Conservation (phyloP, 2,329 filamentous ascomycete genomes). For the Dothistroma pini region DNA sequence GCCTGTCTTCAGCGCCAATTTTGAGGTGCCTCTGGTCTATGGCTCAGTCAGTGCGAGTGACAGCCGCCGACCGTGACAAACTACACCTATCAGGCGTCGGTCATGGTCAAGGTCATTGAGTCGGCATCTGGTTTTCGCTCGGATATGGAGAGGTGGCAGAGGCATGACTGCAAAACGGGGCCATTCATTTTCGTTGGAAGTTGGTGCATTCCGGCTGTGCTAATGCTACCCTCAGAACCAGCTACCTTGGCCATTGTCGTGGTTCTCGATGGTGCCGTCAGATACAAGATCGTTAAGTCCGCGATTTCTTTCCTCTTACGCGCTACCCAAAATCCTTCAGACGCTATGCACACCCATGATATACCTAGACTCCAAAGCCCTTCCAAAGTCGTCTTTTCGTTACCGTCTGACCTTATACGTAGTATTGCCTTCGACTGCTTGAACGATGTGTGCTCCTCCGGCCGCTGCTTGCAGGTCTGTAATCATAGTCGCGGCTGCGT, state of each 20-base stretch:
- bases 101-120: no score
- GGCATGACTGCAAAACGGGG: background rate
- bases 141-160: background rate
- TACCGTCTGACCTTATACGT: slow-evolving; percentile 22
- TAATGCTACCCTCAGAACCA: background rate
- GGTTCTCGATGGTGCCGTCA: background rate
- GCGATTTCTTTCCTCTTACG: background rate
- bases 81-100: no score
- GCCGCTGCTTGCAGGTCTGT: slow-evolving; percentile 17
- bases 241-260: background rate
- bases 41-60: no score
- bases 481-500: slow-evolving; percentile 30
- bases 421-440: slow-evolving; percentile 31
- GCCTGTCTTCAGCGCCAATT: no score
- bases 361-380: background rate
- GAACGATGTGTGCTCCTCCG: slow-evolving; percentile 26
- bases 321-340: background rate
- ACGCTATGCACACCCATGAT: background rate
- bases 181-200: background rate
- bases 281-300: background rate
- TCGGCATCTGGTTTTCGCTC: background rate
- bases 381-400: background rate
- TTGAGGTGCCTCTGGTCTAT: no score
- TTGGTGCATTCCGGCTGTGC: background rate
- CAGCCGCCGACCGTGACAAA: no score